Percentiles rank a stretch among this genome's conserved stretches.
Evolutionary conservation across 2,329 filamentous ascomycete genomes (phyloP).

Genomic region (Fusarium torreyae): DNA sequence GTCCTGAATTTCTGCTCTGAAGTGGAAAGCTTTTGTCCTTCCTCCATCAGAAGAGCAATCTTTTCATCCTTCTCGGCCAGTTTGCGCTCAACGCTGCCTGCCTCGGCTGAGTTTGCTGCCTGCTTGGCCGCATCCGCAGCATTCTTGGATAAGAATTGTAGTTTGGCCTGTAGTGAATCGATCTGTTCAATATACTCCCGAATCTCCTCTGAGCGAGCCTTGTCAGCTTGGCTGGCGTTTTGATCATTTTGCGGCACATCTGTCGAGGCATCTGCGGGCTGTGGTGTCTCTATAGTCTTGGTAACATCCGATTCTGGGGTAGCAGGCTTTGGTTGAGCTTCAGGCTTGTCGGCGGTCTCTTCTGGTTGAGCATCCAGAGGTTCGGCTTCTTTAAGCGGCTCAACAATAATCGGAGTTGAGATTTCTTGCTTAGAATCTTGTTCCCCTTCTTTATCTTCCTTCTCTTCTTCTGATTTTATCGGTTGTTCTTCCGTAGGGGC

Average conservation of each 20-base stretch:
- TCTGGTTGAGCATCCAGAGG: slow-evolving; percentile 9
- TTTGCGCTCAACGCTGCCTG: slow-evolving; percentile 81
- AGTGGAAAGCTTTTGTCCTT: slow-evolving; percentile 89
- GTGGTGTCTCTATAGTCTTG: slow-evolving; percentile 10
- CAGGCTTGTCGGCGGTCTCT: slow-evolving; percentile 3
- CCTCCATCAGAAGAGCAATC: slow-evolving; percentile 90
- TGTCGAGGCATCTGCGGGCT: background rate
- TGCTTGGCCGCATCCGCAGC: slow-evolving; percentile 82
- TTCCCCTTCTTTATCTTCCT: slow-evolving; percentile 10
- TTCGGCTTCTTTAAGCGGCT: slow-evolving; percentile 13
- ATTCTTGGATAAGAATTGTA: slow-evolving; percentile 88
- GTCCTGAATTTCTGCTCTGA: slow-evolving; percentile 88
- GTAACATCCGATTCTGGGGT: background rate
- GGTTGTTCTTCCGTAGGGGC: slow-evolving; percentile 1
- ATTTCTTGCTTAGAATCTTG: slow-evolving; percentile 5
- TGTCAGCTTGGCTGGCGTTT: slow-evolving; percentile 48
- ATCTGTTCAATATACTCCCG: slow-evolving; percentile 89
- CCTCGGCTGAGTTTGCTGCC: slow-evolving; percentile 71
- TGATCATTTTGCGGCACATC: slow-evolving; percentile 23
- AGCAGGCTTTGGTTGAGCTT: slow-evolving; percentile 5
- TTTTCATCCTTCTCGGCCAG: slow-evolving; percentile 91
- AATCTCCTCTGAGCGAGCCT: slow-evolving; percentile 81
- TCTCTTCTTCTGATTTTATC: slow-evolving; percentile 1
- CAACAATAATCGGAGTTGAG: slow-evolving; percentile 22
- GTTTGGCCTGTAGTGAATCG: slow-evolving; percentile 90